A percentile compares a stretch with the other conserved stretches of the same genome.
These are phyloP conservation scores for Dendrothele bispora DNA, from an alignment of 768 basidiomycete genomes.

Conservation along the genomic window DNA sequence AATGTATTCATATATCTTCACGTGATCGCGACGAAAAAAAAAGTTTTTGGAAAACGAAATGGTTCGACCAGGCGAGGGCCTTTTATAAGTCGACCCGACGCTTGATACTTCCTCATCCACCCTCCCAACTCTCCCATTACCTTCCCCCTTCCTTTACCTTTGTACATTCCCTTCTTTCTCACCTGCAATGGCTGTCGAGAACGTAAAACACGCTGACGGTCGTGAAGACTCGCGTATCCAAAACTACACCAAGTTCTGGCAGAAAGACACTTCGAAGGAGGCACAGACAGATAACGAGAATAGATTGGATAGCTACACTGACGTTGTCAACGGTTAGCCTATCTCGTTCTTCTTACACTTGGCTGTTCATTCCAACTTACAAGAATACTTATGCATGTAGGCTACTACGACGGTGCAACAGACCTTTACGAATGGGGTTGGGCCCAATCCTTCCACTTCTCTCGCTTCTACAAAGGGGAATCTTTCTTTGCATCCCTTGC, in stretches of 20 bases:
- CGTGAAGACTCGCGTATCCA: slow-evolving; percentile 69
- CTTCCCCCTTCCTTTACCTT: too few species aligned
- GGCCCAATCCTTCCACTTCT: slow-evolving; percentile 93
- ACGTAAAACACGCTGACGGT: slow-evolving; percentile 43
- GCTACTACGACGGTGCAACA: slow-evolving; percentile 97
- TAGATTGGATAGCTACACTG: slow-evolving; percentile 81
- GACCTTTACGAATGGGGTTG: slow-evolving; percentile 95
- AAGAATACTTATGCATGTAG: too few species aligned
- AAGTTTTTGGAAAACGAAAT: too few species aligned
- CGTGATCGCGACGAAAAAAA: too few species aligned
- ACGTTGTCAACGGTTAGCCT: slow-evolving; percentile 90
- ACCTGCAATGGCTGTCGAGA: slow-evolving; percentile 3
- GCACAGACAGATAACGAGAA: slow-evolving; percentile 61
- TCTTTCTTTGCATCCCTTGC: slow-evolving; percentile 76
- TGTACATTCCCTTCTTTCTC: too few species aligned
- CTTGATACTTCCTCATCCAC: too few species aligned
- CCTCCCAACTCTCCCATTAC: too few species aligned
- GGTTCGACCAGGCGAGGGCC: too few species aligned
- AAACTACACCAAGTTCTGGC: slow-evolving; percentile 91
- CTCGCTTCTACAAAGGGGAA: slow-evolving; percentile 94
- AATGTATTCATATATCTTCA: too few species aligned
- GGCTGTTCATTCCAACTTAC: neutral
- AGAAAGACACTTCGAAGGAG: slow-evolving; percentile 77
- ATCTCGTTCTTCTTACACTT: neutral
- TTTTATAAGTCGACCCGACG: too few species aligned